phyloP scores from a whole-genome alignment of 495 filamentous ascomycete species.

The Cetradonia linearis region DNA sequence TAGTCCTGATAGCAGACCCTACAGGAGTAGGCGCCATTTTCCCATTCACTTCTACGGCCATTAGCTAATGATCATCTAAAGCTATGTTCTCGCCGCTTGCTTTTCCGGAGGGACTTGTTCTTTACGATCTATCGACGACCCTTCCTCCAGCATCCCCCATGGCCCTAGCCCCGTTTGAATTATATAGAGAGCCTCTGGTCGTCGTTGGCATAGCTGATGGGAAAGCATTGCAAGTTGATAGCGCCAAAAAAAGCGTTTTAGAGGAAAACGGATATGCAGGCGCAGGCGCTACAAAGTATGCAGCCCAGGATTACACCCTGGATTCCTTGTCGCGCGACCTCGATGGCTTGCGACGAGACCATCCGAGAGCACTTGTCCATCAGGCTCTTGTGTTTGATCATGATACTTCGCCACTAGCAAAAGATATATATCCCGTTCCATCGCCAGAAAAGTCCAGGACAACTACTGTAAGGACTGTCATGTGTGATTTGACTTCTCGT shows the following conservation, averaged over 20 bases:
- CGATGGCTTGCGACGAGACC: slow-evolving; percentile 57
- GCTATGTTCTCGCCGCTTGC: slow-evolving; percentile 93
- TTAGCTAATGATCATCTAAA: slow-evolving; percentile 35
- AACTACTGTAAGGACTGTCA: slow-evolving; percentile 88
- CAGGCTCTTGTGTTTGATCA: slow-evolving; percentile 73
- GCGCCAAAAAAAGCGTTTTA: slow-evolving; percentile 28
- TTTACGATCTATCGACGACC: slow-evolving; percentile 81
- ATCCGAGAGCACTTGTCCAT: slow-evolving; percentile 66
- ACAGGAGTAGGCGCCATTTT: slow-evolving; percentile 58
- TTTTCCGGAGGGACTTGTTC: slow-evolving; percentile 77
- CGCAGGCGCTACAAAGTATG: slow-evolving; percentile 25
- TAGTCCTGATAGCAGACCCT: slow-evolving; percentile 74
- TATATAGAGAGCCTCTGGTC: slow-evolving; percentile 68
- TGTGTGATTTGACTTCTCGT: slow-evolving; percentile 81
- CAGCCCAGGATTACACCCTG: slow-evolving; percentile 17
- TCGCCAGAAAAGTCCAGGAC: slow-evolving; percentile 55
- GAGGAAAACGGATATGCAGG: slow-evolving; percentile 38
- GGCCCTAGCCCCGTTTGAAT: slow-evolving; percentile 72
- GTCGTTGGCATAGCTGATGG: slow-evolving; percentile 74
- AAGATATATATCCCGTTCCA: slow-evolving; percentile 60
- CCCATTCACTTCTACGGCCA: neutral
- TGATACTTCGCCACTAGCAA: slow-evolving; percentile 35
- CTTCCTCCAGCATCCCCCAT: slow-evolving; percentile 67
- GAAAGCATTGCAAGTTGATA: slow-evolving; percentile 38
- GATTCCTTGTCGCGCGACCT: slow-evolving; percentile 52